Evolutionary conservation across 768 basidiomycete genomes (phyloP), one percentile per base, ranked within the genome.

Genomic region (Coprinellus micaceus): DNA sequence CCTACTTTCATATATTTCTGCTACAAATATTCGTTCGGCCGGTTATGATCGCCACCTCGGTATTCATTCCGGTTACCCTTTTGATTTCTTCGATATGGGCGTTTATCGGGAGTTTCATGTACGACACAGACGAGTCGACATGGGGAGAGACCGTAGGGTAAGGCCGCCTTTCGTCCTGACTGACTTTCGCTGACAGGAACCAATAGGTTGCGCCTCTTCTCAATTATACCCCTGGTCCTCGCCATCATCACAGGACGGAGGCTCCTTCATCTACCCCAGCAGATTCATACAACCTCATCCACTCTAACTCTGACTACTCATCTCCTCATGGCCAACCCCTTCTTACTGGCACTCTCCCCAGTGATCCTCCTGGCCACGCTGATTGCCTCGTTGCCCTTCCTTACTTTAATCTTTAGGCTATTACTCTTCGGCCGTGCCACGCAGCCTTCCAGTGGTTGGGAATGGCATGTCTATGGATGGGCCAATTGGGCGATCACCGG

Each of bases 131-230:
- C 28, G 82, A 81, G 55, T 84, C 84, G 36, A 89, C 88, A 11
- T 91, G 89, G 90, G 88, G 89, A 49, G 88, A 91, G 71, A 88
- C 86, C 22, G 77, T 84, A 45, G 89, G 89, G 88, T 89, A 62
- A 71, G 86, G 50, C 22, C 29, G 39, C 21, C n/a, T 41, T 48
- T 48, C 11, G 36, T 41, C 19, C 40, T 33, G 12, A 33, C 5
- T 21, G 19, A 45, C 40, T 22, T 41, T n/a, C 30, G 22, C 39
- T 66, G 24, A 66, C 58, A 39, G 61, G 43, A 15, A 33, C 57
- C 22, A 54, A n/a, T 59, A 80, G 89, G 7, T 79, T 95, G 2
- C 84, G 94, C 25, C 65, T 94, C 45, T 92, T 94, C 70, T 81
- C 93, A 3, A 62, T 92, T 26, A 67, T 91, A 36, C 91, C 92